phyloP scores from a whole-genome alignment of 2,329 filamentous ascomycete species.

The Penicillium freii region DNA sequence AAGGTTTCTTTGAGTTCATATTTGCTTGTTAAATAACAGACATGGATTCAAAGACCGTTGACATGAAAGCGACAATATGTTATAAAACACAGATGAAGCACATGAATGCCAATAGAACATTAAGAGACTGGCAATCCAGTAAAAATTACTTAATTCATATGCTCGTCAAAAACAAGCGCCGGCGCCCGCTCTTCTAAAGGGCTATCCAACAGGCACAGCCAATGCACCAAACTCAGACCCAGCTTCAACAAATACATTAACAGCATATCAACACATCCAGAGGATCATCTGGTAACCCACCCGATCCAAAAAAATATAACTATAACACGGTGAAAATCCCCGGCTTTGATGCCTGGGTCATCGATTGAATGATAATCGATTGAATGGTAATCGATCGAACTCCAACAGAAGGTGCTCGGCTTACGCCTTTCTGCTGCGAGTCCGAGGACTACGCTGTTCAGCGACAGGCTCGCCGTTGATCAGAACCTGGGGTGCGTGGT shows the following conservation, averaged over 20 bases:
- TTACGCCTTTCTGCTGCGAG: constrained; percentile 29
- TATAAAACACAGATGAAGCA: neutral
- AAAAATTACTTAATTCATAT: constrained; percentile 6
- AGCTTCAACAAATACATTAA: constrained; percentile 11
- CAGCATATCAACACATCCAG: constrained; percentile 8
- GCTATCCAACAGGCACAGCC: constrained; percentile 2
- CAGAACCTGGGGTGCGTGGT: constrained; percentile 36
- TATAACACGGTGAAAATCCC: constrained; percentile 4
- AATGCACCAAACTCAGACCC: constrained; percentile 2
- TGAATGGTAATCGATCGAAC: neutral
- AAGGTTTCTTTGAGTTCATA: neutral
- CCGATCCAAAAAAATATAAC: constrained; percentile 5
- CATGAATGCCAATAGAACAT: neutral
- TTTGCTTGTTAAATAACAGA: neutral
- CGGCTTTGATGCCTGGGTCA: neutral
- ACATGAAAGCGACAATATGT: neutral
- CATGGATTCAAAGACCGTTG: neutral
- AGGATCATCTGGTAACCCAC: neutral
- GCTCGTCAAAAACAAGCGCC: constrained; percentile 14
- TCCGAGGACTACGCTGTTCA: constrained; percentile 25
- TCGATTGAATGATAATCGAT: neutral
- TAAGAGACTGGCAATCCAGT: neutral
- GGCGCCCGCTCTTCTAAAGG: constrained; percentile 12
- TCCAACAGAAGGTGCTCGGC: neutral
- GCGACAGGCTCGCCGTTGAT: constrained; percentile 41